These are phyloP conservation scores for Lichtheimia ornata DNA, from an alignment of 371 early-diverging fungal species.

Conservation along the genomic window DNA sequence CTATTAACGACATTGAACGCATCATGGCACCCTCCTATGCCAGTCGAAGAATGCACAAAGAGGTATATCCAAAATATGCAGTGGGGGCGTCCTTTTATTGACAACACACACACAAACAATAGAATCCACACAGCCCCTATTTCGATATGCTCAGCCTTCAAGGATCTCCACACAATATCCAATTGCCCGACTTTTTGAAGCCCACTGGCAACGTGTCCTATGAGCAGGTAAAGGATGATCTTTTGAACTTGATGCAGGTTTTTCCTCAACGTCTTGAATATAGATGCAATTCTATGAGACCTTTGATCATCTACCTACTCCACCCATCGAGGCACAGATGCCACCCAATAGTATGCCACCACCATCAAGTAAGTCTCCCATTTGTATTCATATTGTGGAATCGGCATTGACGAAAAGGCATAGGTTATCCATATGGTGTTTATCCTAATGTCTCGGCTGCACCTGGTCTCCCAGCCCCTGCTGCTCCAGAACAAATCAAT, in stretches of 20 bases:
- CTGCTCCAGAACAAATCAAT: too few species aligned
- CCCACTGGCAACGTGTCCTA: constrained; percentile 76
- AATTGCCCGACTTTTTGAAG: constrained; percentile 80
- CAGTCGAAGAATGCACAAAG: constrained; percentile 80
- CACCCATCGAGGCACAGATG: constrained; percentile 1
- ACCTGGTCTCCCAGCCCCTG: too few species aligned
- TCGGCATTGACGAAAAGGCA: too few species aligned
- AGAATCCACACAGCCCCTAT: constrained; percentile 78
- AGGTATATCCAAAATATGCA: constrained; percentile 27
- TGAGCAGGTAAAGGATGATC: constrained; percentile 58
- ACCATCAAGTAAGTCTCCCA: background rate
- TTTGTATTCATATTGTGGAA: background rate
- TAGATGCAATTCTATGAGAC: constrained; percentile 18
- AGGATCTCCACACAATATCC: constrained; percentile 74
- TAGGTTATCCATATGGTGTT: too few species aligned
- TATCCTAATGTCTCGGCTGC: too few species aligned
- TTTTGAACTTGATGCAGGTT: background rate
- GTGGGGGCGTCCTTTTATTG: too few species aligned
- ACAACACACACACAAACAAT: background rate
- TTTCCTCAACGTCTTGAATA: background rate
- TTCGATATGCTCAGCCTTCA: constrained; percentile 80
- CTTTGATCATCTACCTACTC: constrained; percentile 9
- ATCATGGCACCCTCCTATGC: constrained; percentile 68
- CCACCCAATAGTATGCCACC: background rate
- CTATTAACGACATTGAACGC: constrained; percentile 83